Conservation (phyloP, 208 protist species). For the Leishmania arabica region DNA sequence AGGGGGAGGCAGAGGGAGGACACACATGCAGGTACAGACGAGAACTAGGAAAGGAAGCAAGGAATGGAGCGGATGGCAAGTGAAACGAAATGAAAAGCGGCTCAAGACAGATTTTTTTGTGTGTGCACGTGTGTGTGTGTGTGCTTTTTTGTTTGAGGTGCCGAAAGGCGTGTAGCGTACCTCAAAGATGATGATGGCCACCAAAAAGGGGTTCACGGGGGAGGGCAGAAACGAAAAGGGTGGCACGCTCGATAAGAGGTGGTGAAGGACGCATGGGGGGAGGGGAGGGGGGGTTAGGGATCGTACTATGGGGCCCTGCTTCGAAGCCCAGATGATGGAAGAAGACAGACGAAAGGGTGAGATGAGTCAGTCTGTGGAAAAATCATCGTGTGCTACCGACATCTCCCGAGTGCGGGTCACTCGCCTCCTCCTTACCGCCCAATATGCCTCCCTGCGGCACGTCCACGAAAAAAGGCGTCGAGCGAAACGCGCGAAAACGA, state of each 20-base stretch:
- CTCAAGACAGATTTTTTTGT: too few species aligned
- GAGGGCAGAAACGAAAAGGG: background rate
- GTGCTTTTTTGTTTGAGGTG: background rate
- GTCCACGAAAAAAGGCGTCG: background rate
- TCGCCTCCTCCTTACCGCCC: background rate
- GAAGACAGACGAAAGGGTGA: too few species aligned
- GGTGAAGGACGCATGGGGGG: background rate
- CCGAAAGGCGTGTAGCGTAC: background rate
- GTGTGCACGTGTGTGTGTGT: too few species aligned
- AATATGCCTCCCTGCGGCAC: background rate
- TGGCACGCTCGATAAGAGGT: background rate
- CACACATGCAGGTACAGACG: background rate
- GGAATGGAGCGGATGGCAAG: background rate
- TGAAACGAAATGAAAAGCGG: background rate
- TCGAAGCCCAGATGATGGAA: too few species aligned
- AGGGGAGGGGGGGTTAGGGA: too few species aligned
- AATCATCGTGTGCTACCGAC: background rate
- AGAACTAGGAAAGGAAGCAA: slow-evolving; percentile 14
- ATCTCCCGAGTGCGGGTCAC: background rate
- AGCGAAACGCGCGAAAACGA: background rate
- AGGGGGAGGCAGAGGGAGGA: background rate
- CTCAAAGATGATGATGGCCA: background rate
- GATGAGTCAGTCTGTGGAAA: background rate
- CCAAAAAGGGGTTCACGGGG: background rate
- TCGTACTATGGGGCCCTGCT: background rate